These are phyloP conservation scores for Hibiscus tridactylites DNA, from an alignment of 345 rosid genomes.

Conservation along the genomic window DNA sequence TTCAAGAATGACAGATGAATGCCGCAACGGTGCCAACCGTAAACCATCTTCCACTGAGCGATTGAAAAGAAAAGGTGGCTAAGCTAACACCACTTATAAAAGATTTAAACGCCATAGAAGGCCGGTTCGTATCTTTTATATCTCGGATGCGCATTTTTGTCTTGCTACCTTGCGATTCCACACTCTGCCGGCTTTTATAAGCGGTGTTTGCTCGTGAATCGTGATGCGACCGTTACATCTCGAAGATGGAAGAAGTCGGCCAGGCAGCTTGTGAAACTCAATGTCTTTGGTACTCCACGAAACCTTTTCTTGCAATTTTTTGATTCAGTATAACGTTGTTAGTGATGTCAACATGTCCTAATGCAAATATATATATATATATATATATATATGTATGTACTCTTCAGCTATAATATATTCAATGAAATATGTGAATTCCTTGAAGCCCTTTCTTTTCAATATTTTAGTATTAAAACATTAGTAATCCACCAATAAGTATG, in stretches of 20 bases:
- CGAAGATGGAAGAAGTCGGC: constrained; percentile 2
- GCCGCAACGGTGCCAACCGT: background rate
- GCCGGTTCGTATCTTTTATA: background rate
- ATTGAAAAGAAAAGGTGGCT: background rate
- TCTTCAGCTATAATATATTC: constrained; percentile 9
- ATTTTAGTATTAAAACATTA: too few species aligned
- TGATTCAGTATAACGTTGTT: background rate
- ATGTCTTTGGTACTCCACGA: background rate
- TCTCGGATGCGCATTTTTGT: constrained; percentile 19
- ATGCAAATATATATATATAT: background rate
- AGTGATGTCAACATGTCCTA: constrained; percentile 6
- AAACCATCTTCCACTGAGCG: constrained; percentile 1
- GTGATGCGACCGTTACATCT: background rate
- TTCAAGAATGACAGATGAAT: constrained; percentile 42
- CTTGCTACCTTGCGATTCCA: background rate
- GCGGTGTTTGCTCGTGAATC: background rate
- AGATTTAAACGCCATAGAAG: background rate
- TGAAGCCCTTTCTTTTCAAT: background rate
- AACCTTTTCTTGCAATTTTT: constrained; percentile 1
- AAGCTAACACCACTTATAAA: background rate
- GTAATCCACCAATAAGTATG: too few species aligned
- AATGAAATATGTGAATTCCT: constrained; percentile 14
- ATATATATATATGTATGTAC: background rate
- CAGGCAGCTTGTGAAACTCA: background rate
- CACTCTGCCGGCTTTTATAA: background rate